Percentiles rank a stretch among this genome's conserved stretches.
Conservation (phyloP, 345 rosid genomes). For the Jatropha curcas region DNA sequence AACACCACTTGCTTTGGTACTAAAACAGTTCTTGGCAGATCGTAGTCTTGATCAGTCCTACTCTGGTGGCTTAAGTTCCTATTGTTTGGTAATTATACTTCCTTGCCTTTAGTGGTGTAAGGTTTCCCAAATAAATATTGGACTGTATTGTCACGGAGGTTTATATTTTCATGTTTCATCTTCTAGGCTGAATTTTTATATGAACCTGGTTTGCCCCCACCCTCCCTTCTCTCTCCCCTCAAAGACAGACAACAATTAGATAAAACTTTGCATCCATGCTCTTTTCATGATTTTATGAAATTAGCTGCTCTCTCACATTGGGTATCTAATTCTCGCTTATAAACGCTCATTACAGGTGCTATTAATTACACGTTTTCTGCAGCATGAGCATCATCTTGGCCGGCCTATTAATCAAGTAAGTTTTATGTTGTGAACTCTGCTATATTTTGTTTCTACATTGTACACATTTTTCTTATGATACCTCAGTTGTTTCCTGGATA, state of each 20-base stretch:
- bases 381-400: conserved; percentile 94
- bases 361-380: conserved; percentile 85
- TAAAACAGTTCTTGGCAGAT: conserved; percentile 96
- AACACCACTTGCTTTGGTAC: conserved; percentile 90
- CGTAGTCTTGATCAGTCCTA: conserved; percentile 97
- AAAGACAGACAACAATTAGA: background rate
- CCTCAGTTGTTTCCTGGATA: conserved; percentile 18
- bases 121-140: background rate
- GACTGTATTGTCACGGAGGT: background rate
- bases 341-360: conserved; percentile 53
- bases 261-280: background rate
- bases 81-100: conserved; percentile 69
- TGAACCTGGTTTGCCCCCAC: background rate
- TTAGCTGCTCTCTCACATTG: background rate
- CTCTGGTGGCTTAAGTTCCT: conserved; percentile 98
- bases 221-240: background rate
- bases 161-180: background rate
- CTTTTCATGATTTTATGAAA: conserved; percentile 4
- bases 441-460: background rate
- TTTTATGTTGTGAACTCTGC: background rate
- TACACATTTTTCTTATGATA: conserved; percentile 6
- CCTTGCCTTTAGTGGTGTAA: background rate
- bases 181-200: background rate
- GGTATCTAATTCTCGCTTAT: conserved; percentile 10
- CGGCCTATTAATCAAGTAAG: conserved; percentile 81